A percentile compares a stretch with the other conserved stretches of the same genome.
phyloP scores from a whole-genome alignment of 257 asterid genomes.

The Haberlea rhodopensis region DNA sequence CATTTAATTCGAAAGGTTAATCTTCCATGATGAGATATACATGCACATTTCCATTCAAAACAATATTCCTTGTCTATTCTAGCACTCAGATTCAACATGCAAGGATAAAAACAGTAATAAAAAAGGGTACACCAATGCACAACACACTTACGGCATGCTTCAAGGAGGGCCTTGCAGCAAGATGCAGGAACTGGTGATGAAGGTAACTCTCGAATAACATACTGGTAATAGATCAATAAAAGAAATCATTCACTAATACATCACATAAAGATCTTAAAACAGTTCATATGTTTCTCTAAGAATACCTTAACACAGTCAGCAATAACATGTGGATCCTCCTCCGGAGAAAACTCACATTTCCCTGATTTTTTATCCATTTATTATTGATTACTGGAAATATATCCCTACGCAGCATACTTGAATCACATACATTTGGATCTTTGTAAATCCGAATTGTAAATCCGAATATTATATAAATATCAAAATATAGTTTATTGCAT shows the following conservation, averaged over 20 bases:
- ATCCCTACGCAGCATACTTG: constrained; percentile 20
- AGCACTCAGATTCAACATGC: constrained; percentile 14
- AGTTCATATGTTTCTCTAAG: constrained; percentile 19
- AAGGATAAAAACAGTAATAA: too few species aligned
- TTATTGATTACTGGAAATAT: constrained; percentile 9
- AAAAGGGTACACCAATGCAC: constrained; percentile 9
- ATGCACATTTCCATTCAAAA: constrained; percentile 16
- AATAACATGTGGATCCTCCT: constrained; percentile 94
- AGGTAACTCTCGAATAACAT: constrained; percentile 92
- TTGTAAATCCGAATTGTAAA: too few species aligned
- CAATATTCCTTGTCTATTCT: constrained; percentile 14
- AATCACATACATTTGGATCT: constrained; percentile 10
- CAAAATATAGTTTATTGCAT: not conserved
- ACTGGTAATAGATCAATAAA: constrained; percentile 44
- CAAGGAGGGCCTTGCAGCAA: constrained; percentile 98
- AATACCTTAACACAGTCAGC: constrained; percentile 95
- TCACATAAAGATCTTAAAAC: constrained; percentile 18
- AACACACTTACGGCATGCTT: constrained; percentile 74
- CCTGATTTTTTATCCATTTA: constrained; percentile 45
- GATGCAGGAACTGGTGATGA: constrained; percentile 99
- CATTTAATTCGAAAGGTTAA: constrained; percentile 2
- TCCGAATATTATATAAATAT: not conserved
- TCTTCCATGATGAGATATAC: constrained; percentile 19
- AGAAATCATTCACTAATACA: constrained; percentile 19
- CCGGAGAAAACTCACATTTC: constrained; percentile 69